phyloP scores from a whole-genome alignment of 1,284 basidiomycete species.

The Clitocybe nebularis region DNA sequence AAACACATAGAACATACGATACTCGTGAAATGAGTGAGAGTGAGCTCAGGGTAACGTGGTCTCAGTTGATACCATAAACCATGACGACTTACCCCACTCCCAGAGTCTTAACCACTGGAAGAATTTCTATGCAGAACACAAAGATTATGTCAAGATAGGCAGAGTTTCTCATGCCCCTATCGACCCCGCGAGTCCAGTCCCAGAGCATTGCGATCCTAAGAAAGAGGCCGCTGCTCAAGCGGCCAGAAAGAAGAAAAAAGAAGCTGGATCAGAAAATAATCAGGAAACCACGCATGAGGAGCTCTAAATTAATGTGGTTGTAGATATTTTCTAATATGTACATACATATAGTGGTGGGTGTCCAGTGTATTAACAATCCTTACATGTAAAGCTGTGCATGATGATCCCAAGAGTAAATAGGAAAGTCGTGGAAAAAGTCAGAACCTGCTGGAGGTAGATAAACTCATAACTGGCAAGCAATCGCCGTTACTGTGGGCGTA shows the following conservation, averaged over 20 bases:
- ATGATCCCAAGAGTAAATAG: background rate
- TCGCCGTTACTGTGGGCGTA: no score
- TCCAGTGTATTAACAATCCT: background rate
- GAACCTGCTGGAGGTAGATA: background rate
- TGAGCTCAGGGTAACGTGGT: constrained; percentile 61
- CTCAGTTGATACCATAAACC: background rate
- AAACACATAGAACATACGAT: constrained; percentile 87
- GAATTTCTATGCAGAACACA: constrained; percentile 79
- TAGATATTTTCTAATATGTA: constrained; percentile 12
- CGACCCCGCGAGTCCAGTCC: constrained; percentile 75
- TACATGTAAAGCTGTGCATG: background rate
- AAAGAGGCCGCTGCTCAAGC: constrained; percentile 32
- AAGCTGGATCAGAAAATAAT: constrained; percentile 9
- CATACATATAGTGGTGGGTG: constrained; percentile 4
- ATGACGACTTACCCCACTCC: constrained; percentile 12
- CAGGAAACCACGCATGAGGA: constrained; percentile 22
- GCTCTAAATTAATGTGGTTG: constrained; percentile 18
- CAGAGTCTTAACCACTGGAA: constrained; percentile 86
- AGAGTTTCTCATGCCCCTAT: constrained; percentile 72
- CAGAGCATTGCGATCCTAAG: constrained; percentile 72
- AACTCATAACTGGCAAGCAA: no score
- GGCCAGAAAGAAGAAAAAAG: constrained; percentile 15
- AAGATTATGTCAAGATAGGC: constrained; percentile 76
- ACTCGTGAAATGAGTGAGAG: constrained; percentile 72
- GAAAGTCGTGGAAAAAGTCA: background rate